A percentile compares a stretch with the other conserved stretches of the same genome.
phyloP scores from a whole-genome alignment of 345 rosid genomes.

The Populus ilicifolia region DNA sequence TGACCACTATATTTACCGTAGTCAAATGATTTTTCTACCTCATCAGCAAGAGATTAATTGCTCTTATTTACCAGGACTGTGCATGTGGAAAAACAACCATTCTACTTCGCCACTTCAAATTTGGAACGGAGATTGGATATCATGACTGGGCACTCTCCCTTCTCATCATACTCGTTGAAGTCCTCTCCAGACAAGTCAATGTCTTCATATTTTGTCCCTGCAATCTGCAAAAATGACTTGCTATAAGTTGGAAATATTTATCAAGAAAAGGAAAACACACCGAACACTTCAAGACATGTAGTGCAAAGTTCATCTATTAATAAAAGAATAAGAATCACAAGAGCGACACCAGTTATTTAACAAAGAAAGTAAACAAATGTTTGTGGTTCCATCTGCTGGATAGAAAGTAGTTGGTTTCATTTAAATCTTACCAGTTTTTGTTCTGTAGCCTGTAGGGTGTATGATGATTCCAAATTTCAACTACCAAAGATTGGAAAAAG shows the following conservation, averaged over 20 bases:
- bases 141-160: conserved; percentile 83
- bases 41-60: conserved; percentile 17
- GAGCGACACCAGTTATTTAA: too few species aligned
- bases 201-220: conserved; percentile 60
- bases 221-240: conserved; percentile 32
- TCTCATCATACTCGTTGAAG: conserved; percentile 72
- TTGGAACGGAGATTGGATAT: conserved; percentile 67
- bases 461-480: too few species aligned
- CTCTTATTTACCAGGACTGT: conserved; percentile 19
- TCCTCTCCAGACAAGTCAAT: conserved; percentile 77
- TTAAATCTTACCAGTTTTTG: too few species aligned
- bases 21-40: conserved; percentile 11
- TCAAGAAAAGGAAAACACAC: neutral
- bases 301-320: too few species aligned
- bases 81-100: conserved; percentile 1
- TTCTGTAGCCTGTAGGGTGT: too few species aligned
- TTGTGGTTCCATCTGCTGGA: too few species aligned
- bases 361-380: too few species aligned
- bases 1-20: conserved; percentile 6
- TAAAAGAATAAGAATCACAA: too few species aligned
- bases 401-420: too few species aligned
- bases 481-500: too few species aligned
- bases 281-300: neutral
- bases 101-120: conserved; percentile 61
- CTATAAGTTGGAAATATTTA: conserved; percentile 7